Percentiles rank a stretch among this genome's conserved stretches.
Conservation (phyloP, 495 filamentous ascomycete species). For the Extremus antarcticus region DNA sequence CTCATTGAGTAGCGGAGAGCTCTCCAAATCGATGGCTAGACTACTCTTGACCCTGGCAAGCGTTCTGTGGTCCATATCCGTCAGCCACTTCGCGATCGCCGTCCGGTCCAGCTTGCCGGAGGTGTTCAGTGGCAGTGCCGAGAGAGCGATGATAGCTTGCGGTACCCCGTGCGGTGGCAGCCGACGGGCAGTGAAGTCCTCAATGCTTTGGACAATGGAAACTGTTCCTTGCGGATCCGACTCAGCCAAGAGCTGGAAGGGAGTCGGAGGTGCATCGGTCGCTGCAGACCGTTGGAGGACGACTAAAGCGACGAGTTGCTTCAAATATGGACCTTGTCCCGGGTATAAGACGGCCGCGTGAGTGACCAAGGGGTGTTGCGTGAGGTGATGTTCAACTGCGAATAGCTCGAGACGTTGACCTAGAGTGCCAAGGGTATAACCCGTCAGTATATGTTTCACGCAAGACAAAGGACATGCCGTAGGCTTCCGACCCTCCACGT, state of each 20-base stretch:
- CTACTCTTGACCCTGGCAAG: no score
- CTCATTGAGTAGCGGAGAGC: neutral
- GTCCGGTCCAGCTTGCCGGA: neutral
- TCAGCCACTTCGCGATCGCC: neutral
- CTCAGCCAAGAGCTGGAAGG: neutral
- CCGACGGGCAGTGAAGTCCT: neutral
- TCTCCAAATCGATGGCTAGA: no score
- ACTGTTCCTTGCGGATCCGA: neutral
- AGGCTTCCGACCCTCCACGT: no score
- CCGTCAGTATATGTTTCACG: no score
- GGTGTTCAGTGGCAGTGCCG: neutral
- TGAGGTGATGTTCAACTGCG: no score
- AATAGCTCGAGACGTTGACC: no score
- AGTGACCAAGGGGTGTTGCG: neutral
- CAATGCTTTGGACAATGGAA: neutral
- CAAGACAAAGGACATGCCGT: no score
- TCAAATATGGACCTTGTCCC: no score
- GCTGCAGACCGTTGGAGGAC: no score
- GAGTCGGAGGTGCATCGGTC: neutral
- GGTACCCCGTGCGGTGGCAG: neutral
- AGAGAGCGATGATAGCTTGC: neutral
- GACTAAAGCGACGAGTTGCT: no score
- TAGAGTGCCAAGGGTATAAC: no score
- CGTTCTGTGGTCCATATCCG: no score
- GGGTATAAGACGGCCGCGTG: neutral